phyloP scores from a whole-genome alignment of 2,329 filamentous ascomycete genomes.

The Arthrinium puccinioides region DNA sequence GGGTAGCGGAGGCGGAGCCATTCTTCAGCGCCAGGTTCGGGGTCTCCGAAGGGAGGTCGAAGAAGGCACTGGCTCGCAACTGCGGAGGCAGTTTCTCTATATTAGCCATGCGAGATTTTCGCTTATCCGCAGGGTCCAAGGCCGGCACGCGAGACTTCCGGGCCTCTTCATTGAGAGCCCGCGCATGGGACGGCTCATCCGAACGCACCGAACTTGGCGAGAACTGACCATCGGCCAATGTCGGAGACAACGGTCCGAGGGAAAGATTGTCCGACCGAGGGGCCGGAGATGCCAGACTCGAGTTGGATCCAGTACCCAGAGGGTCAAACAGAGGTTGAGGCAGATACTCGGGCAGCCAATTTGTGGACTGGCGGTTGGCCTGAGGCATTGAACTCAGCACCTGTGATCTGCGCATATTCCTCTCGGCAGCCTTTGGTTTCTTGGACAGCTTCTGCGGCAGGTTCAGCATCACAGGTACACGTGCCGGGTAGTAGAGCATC shows the following conservation, averaged over 20 bases:
- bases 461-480: slow-evolving; percentile 89
- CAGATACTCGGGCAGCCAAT: slow-evolving; percentile 22
- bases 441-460: slow-evolving; percentile 82
- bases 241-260: background rate
- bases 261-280: background rate
- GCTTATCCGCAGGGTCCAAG: slow-evolving; percentile 20
- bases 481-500: slow-evolving; percentile 94
- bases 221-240: background rate
- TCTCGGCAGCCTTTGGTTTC: slow-evolving; percentile 53
- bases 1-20: slow-evolving; percentile 78
- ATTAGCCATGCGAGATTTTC: slow-evolving; percentile 27
- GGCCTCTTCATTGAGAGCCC: slow-evolving; percentile 8
- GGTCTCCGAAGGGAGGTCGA: slow-evolving; percentile 59
- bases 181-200: background rate
- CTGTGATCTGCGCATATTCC: slow-evolving; percentile 67
- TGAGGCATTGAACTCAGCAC: slow-evolving; percentile 57
- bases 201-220: background rate
- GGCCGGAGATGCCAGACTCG: slow-evolving; percentile 7
- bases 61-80: slow-evolving; percentile 84
- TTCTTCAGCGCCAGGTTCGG: slow-evolving; percentile 54
- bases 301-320: slow-evolving; percentile 18
- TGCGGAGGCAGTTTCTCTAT: slow-evolving; percentile 66
- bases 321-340: slow-evolving; percentile 22
- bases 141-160: slow-evolving; percentile 24
- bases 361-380: slow-evolving; percentile 23